Conservation (phyloP, 805 yeast species). For the Teunomyces gatunensis region DNA sequence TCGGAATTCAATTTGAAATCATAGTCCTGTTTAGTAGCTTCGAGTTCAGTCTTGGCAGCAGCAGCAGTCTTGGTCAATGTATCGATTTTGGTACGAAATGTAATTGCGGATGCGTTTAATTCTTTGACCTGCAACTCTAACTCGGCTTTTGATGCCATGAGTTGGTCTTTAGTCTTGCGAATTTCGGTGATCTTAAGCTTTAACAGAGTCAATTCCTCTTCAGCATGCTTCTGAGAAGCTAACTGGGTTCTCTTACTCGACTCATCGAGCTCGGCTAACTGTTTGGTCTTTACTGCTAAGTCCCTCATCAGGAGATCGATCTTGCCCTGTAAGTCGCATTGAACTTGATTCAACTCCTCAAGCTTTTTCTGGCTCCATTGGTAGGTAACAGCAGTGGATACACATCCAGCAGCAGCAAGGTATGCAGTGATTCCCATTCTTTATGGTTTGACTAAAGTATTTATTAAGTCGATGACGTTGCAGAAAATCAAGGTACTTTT, state of each 20-base stretch:
- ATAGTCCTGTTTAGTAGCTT: constrained; percentile 13
- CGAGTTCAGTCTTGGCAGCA: constrained; percentile 6
- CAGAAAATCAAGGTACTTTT: not conserved
- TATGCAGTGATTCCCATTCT: constrained; percentile 14
- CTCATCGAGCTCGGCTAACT: constrained; percentile 6
- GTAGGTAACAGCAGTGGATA: constrained; percentile 17
- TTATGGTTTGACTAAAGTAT: not conserved
- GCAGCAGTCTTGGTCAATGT: constrained; percentile 3
- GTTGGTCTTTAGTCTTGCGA: constrained; percentile 4
- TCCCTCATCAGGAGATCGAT: constrained; percentile 7
- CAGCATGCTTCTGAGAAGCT: constrained; percentile 6
- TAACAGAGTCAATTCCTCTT: constrained; percentile 8
- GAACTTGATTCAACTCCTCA: constrained; percentile 11
- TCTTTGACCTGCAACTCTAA: constrained; percentile 3
- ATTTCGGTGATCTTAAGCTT: constrained; percentile 4
- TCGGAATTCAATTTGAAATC: constrained; percentile 24
- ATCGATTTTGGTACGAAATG: not conserved
- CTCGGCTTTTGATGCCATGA: constrained; percentile 3
- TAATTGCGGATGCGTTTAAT: not conserved
- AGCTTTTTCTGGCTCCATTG: constrained; percentile 18
- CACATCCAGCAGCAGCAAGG: constrained; percentile 18
- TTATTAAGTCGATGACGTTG: not conserved
- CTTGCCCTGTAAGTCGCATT: constrained; percentile 10
- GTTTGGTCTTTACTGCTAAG: constrained; percentile 8
- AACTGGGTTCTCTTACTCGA: not conserved